These are phyloP conservation scores for Nigrospora sphaerica DNA, from an alignment of 2,329 filamentous ascomycete species.

Conservation along the genomic window DNA sequence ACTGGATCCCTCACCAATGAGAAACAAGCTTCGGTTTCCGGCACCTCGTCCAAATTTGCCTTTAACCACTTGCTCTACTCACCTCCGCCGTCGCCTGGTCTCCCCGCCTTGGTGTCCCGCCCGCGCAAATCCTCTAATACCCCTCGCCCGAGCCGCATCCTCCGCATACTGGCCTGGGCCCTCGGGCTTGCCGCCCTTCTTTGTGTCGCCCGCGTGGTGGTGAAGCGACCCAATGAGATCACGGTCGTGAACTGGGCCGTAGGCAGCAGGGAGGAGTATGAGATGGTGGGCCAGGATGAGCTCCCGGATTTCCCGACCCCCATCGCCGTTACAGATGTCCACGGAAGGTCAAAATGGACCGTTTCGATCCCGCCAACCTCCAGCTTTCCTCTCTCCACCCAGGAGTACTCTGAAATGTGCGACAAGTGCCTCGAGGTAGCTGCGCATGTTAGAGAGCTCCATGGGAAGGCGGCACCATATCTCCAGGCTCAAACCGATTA, in stretches of 20 bases:
- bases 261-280: conserved; percentile 42
- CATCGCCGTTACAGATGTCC: conserved; percentile 59
- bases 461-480: conserved; percentile 30
- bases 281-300: conserved; percentile 58
- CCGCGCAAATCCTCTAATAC: conserved; percentile 54
- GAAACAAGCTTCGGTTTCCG: conserved; percentile 35
- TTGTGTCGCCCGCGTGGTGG: conserved; percentile 35
- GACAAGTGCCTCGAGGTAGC: conserved; percentile 60
- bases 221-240: conserved; percentile 22
- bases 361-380: conserved; percentile 65
- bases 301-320: conserved; percentile 69
- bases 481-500: conserved; percentile 43
- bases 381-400: conserved; percentile 58
- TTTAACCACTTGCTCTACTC: conserved; percentile 63
- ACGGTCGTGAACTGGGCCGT: conserved; percentile 30
- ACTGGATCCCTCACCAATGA: conserved; percentile 32
- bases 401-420: conserved; percentile 65
- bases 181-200: conserved; percentile 40
- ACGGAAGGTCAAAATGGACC: conserved; percentile 67
- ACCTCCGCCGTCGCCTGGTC: conserved; percentile 62
- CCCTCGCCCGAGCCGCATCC: conserved; percentile 49
- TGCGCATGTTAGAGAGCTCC: conserved; percentile 45
- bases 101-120: conserved; percentile 61
- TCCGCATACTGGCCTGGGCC: conserved; percentile 50
- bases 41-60: conserved; percentile 55